Base-by-base conservation (phyloP, 2,329 filamentous ascomycete genomes). In the Coniochaeta ligniaria region DNA sequence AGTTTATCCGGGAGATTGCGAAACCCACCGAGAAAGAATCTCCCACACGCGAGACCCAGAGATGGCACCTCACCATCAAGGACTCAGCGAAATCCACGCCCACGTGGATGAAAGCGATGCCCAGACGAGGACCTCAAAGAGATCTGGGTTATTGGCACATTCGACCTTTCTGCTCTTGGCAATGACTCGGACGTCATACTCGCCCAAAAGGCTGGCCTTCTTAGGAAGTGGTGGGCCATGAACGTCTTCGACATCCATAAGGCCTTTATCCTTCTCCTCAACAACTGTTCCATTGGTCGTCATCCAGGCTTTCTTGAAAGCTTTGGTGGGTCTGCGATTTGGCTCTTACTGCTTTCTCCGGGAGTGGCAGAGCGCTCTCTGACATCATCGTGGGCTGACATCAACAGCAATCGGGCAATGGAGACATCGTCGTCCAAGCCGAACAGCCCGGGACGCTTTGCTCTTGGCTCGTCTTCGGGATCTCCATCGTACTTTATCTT, bases 401-500 rank as follows among this genome's bases (percentile, higher is more conserved):
- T 67, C 17, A 75, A 67, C n/a, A 22, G 72, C 75, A 52, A 74
- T 74, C 56, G 75, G 75, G 56, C 78, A 76, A 14, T 75, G 75
- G 4, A 74, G 73, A 73, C 69, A 26, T 70, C 67, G 31, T 70
- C 68, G 5, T 43, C 38, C 38, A 43, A 43, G 38, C 38, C 38
- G 38, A 43, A 16, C 9, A 43, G 38, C 17, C 68, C 65, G 20
- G 70, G 65, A 61, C 78, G 78, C 73, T 85, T 85, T 28, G 78
- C 73, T 1, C 76, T 76, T 1, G 78, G 78, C 63, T 81, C 77
- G 24, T 75, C 77, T 22, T 83, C 81, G 1, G 74, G 75, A 62
- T 80, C 78, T 14, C 26, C 78, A 17, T 76, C 78, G 7, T 81
- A 77, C 66, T 78, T 82, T 26, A 82, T 78, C 72, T 84, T 85